Base-by-base conservation (phyloP, 306 rosid species). In the Luffa aegyptiaca region DNA sequence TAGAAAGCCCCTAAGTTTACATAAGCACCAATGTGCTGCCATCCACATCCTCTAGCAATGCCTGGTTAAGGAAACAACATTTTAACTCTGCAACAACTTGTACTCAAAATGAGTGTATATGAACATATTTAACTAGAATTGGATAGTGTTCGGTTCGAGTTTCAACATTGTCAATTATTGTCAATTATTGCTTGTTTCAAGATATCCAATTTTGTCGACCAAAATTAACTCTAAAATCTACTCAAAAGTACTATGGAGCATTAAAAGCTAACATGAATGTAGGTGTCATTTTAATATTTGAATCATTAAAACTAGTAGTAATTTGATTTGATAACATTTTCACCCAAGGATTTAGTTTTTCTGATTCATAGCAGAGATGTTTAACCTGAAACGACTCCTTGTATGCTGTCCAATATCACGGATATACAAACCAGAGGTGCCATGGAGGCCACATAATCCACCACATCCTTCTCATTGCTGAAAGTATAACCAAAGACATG, bases 31-130 rank as follows among this genome's bases (percentile, higher is more conserved):
- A 88, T 20, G 37, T 90, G 90, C 80, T 92, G 93, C 94, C 97
- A 90, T 39, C 97, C 97, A 84, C 90, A 87, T 20, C 97, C 93
- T 83, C 92, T 88, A 78, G 97, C 90, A 85, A 88, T 48, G 57
- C 94, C 94, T 92, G 75, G 61, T 74, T 55, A 21, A 82, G 59
- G 26, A 8, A 74, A 52, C 5, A 48, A 20, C 69, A 11, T 31
- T 61, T 61, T 5, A 18, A 52, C 42, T 69, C 6, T 66, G 48
- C 72, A 33, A 5, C 17, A 26, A 26, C 31, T 26, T 26, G 31
- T 26, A 26, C 31, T 26, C 31, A 26, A 26, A 26, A 26, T 26
- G 74, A 61, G 61, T 14, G 75, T 39, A 61, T 17, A 75, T 57
- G 46, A 73, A 52, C 10, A 17, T 76, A 49, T 14, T 62, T 35